Conservation (phyloP, 202 grass and related monocot species). For the Saccharum hybrid region DNA sequence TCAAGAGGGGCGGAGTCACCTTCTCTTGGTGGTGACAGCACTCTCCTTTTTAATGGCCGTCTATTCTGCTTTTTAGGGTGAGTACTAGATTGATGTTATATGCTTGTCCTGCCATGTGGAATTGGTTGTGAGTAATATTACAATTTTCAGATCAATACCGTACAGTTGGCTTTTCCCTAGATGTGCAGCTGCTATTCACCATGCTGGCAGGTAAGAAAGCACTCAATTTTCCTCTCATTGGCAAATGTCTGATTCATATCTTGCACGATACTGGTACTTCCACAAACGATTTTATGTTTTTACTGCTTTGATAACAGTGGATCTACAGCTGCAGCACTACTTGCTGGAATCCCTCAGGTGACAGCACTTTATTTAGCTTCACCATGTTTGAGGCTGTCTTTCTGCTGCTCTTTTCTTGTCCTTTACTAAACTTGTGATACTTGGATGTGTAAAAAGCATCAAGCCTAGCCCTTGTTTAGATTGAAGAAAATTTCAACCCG, state of each 20-base stretch:
- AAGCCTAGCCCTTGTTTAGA: no score
- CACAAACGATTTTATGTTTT: constrained; percentile 26
- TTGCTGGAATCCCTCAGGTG: constrained; percentile 80
- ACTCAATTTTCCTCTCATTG: not conserved
- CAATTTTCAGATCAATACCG: constrained; percentile 72
- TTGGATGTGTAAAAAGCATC: not conserved
- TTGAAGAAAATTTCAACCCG: no score
- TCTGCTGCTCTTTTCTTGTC: constrained; percentile 6
- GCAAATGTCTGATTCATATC: not conserved
- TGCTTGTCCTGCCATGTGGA: constrained; percentile 5
- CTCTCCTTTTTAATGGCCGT: constrained; percentile 60
- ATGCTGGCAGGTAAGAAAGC: constrained; percentile 74
- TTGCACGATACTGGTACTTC: constrained; percentile 32
- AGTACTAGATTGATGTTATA: constrained; percentile 17
- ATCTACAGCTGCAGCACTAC: constrained; percentile 77
- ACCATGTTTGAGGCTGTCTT: constrained; percentile 15
- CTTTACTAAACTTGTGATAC: not conserved
- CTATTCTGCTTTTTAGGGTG: constrained; percentile 93
- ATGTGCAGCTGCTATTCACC: constrained; percentile 75
- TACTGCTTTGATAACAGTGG: constrained; percentile 58
- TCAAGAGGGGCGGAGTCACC: constrained; percentile 25
- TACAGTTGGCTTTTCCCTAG: constrained; percentile 87
- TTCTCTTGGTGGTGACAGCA: constrained; percentile 37
- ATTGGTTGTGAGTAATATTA: constrained; percentile 6
- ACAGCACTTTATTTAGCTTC: constrained; percentile 10